Evolutionary conservation across 306 rosid species (phyloP).

Genomic region (Vigna reflexopilosa): DNA sequence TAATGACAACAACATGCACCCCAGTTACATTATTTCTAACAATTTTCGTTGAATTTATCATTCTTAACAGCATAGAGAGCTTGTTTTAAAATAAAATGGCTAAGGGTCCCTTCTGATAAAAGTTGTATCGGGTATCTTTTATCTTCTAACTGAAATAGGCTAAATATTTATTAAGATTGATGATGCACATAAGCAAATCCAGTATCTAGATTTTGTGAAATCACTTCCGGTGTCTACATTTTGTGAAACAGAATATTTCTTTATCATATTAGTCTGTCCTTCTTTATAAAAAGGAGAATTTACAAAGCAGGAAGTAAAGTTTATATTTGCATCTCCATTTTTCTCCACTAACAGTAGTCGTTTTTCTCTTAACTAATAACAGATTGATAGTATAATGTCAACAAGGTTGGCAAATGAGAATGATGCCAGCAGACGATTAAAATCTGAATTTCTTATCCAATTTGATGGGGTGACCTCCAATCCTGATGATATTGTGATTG

Average conservation of each 20-base stretch:
- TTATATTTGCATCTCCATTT: neutral
- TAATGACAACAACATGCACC: neutral
- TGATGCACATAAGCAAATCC: conserved; percentile 13
- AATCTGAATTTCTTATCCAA: conserved; percentile 95
- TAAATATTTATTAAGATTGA: conserved; percentile 4
- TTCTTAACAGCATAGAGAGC: neutral
- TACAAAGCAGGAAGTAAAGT: neutral
- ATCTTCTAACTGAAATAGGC: conserved; percentile 20
- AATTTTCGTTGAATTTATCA: conserved; percentile 23
- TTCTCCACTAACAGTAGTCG: neutral
- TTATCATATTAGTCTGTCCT: conserved; percentile 18
- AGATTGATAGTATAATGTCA: conserved; percentile 99
- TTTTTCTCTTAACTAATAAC: conserved; percentile 40
- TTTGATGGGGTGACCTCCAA: conserved; percentile 97
- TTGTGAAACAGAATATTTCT: conserved; percentile 13
- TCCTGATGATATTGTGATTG: conserved; percentile 87
- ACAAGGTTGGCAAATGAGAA: conserved; percentile 81
- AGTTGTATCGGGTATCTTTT: conserved; percentile 12
- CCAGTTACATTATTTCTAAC: neutral
- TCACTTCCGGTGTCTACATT: conserved; percentile 5
- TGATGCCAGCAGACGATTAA: conserved; percentile 96
- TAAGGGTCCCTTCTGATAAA: conserved; percentile 26
- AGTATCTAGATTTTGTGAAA: conserved; percentile 18
- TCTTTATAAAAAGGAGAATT: conserved; percentile 21
- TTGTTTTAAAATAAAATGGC: conserved; percentile 23